Evolutionary conservation across 192 early-diverging fungal genomes (phyloP).

Genomic region (Spizellomyces punctatus): DNA sequence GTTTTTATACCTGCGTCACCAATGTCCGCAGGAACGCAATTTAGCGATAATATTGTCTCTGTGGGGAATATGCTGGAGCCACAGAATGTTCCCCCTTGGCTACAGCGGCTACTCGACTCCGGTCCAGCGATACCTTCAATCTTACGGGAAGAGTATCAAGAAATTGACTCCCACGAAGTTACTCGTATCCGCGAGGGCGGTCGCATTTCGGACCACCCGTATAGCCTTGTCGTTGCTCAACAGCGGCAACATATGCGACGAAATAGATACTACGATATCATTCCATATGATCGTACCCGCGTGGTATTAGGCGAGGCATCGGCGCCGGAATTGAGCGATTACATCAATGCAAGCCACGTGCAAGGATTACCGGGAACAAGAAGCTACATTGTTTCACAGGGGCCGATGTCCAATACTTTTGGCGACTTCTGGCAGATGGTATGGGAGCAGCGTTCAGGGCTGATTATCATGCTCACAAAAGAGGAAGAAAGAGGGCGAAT

Average conservation of each 20-base stretch:
- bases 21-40: conserved; percentile 31
- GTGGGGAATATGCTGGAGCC: conserved; percentile 13
- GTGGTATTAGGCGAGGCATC: conserved; percentile 38
- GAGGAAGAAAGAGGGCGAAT: conserved; percentile 72
- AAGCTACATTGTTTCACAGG: conserved; percentile 89
- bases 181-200: conserved; percentile 10
- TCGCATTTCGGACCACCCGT: background rate
- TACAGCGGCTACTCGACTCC: conserved; percentile 10
- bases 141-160: conserved; percentile 8
- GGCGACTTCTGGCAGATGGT: conserved; percentile 92
- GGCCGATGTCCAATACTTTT: conserved; percentile 74
- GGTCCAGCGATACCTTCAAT: conserved; percentile 1
- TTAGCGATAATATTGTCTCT: conserved; percentile 13
- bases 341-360: conserved; percentile 86
- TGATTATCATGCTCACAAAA: conserved; percentile 88
- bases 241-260: conserved; percentile 9
- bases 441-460: conserved; percentile 69
- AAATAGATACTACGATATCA: conserved; percentile 51
- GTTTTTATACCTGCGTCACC: conserved; percentile 21
- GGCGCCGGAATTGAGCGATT: conserved; percentile 48
- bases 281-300: conserved; percentile 53
- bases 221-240: conserved; percentile 11
- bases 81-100: conserved; percentile 24
- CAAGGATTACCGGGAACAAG: conserved; percentile 27
- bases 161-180: conserved; percentile 24